phyloP scores from a whole-genome alignment of 148 eudicot genomes.

The Rhododendron molle region DNA sequence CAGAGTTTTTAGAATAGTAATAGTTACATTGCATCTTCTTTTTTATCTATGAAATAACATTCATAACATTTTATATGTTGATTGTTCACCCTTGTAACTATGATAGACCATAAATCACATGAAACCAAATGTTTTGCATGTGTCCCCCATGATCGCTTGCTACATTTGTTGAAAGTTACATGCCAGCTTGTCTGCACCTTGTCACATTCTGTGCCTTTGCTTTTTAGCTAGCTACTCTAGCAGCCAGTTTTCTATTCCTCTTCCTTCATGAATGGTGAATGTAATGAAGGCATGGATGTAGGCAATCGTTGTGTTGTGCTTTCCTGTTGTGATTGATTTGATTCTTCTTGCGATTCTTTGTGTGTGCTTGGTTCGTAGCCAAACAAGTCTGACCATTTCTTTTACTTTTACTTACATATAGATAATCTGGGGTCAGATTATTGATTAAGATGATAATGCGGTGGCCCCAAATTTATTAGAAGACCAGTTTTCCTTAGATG shows the following conservation, averaged over 20 bases:
- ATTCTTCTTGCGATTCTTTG: neutral
- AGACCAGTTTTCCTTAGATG: neutral
- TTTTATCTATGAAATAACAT: too few species aligned
- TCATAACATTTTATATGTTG: too few species aligned
- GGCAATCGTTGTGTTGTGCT: neutral
- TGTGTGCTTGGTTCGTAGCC: neutral
- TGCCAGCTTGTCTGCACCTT: neutral
- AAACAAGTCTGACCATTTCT: neutral
- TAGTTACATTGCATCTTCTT: neutral
- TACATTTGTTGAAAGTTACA: neutral
- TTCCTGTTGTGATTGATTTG: neutral
- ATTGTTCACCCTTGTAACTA: neutral
- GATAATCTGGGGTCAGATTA: neutral
- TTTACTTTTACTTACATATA: neutral
- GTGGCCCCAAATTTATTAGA: neutral
- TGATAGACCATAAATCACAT: too few species aligned
- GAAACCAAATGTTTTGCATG: neutral
- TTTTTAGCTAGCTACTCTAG: neutral
- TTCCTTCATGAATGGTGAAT: neutral
- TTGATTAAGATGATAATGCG: neutral
- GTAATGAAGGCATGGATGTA: neutral
- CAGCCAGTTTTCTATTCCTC: neutral
- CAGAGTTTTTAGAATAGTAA: neutral
- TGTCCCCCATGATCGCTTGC: neutral
- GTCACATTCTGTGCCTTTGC: neutral